Evolutionary conservation across 148 eudicot genomes (phyloP).

Genomic region (Diospyros kaki): DNA sequence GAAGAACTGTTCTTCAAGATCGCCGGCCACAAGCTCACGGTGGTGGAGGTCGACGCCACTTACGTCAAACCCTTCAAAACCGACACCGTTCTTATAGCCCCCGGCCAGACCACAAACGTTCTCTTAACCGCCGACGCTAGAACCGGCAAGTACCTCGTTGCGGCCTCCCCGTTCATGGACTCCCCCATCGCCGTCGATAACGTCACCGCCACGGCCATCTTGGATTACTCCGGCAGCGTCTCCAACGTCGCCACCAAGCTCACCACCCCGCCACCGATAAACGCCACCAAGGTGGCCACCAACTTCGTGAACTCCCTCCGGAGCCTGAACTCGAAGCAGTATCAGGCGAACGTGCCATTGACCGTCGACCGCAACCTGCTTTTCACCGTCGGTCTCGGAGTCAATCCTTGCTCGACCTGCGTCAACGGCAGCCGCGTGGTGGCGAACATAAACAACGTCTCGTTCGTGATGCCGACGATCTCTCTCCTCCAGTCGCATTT

Average conservation of each 20-base stretch:
- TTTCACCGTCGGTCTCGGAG: slow-evolving; percentile 46
- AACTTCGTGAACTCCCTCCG: slow-evolving; percentile 38
- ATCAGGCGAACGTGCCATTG: slow-evolving; percentile 44
- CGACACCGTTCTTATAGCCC: slow-evolving; percentile 41
- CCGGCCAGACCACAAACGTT: slow-evolving; percentile 61
- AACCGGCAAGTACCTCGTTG: slow-evolving; percentile 40
- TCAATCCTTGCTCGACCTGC: slow-evolving; percentile 46
- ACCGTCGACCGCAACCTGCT: slow-evolving; percentile 42
- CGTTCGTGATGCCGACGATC: slow-evolving; percentile 50
- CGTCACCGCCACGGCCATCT: slow-evolving; percentile 38
- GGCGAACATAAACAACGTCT: slow-evolving; percentile 51
- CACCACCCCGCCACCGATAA: slow-evolving; percentile 40
- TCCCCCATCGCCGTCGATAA: slow-evolving; percentile 58
- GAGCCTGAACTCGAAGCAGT: slow-evolving; percentile 44
- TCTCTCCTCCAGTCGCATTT: slow-evolving; percentile 58
- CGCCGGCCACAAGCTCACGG: slow-evolving; percentile 42
- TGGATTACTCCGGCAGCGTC: slow-evolving; percentile 32
- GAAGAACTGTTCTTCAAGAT: slow-evolving; percentile 50
- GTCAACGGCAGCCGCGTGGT: slow-evolving; percentile 39
- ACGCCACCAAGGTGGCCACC: slow-evolving; percentile 35
- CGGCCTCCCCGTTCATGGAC: slow-evolving; percentile 54
- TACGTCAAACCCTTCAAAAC: slow-evolving; percentile 49
- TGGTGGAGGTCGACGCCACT: slow-evolving; percentile 55
- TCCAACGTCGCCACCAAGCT: slow-evolving; percentile 23
- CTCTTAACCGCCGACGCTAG: slow-evolving; percentile 32